phyloP scores from a whole-genome alignment of 495 filamentous ascomycete species.

The Trichoderma parareesei region DNA sequence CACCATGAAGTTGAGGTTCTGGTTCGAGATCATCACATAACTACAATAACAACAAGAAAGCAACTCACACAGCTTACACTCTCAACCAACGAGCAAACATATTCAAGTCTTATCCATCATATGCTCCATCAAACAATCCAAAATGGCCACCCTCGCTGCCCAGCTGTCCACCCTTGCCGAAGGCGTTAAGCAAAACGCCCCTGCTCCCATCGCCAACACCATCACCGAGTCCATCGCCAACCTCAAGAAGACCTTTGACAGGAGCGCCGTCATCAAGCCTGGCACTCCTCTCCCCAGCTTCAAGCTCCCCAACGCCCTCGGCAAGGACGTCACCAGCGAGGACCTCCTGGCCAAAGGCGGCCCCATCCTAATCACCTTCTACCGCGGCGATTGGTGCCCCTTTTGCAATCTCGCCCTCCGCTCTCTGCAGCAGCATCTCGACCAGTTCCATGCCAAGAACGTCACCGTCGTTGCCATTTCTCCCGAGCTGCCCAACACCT shows the following conservation, averaged over 20 bases:
- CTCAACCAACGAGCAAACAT: not conserved
- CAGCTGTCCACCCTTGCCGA: not conserved
- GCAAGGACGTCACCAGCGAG: conserved; percentile 21
- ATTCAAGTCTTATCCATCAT: not conserved
- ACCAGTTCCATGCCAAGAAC: conserved; percentile 25
- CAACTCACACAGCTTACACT: not conserved
- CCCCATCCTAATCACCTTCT: conserved; percentile 35
- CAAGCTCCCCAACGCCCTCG: conserved; percentile 23
- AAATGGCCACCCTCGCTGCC: not conserved
- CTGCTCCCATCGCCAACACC: not conserved
- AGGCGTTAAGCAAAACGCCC: not conserved
- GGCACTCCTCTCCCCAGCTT: conserved; percentile 27
- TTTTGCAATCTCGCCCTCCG: conserved; percentile 32
- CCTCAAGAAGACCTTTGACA: not conserved
- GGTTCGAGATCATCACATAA: not conserved
- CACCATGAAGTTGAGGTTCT: no score
- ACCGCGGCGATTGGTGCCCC: conserved; percentile 38
- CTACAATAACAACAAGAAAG: not conserved
- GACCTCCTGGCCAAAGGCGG: conserved; percentile 27
- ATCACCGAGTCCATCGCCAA: not conserved
- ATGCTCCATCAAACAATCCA: not conserved
- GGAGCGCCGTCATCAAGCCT: conserved; percentile 18
- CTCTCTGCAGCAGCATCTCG: conserved; percentile 23
- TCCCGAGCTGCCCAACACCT: conserved; percentile 29
- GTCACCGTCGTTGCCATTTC: conserved; percentile 34